Conservation (phyloP, 2,329 filamentous ascomycete genomes). For the Cladosporium sp. region DNA sequence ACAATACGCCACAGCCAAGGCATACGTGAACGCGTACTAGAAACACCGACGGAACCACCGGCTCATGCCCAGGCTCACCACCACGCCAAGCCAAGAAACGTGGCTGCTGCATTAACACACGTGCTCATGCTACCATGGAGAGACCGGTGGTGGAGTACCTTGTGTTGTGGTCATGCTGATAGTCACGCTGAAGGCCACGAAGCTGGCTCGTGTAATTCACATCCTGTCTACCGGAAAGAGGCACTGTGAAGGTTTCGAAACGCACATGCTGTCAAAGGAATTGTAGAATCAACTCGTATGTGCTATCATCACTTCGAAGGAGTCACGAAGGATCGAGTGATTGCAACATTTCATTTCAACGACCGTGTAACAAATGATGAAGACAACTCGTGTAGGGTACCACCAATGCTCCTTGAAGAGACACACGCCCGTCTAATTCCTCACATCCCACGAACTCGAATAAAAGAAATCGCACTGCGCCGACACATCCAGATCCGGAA, state of each 20-base stretch:
- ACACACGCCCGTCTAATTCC: too few relatives aligned
- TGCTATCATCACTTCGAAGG: neutral
- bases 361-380: too few relatives aligned
- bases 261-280: neutral
- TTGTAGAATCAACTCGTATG: neutral
- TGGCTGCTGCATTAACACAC: neutral
- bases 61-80: neutral
- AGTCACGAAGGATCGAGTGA: neutral
- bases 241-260: neutral
- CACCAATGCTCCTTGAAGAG: too few relatives aligned
- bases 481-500: constrained; percentile 25
- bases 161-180: neutral
- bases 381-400: too few relatives aligned
- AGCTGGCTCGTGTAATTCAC: neutral
- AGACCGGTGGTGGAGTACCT: neutral
- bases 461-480: constrained; percentile 30
- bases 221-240: neutral
- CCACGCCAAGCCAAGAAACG: neutral
- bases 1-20: neutral
- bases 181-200: neutral
- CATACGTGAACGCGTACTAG: neutral
- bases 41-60: neutral
- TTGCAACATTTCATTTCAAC: too few relatives aligned
- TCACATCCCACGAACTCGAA: constrained; percentile 27
- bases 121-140: neutral